Percentiles rank a stretch among this genome's conserved stretches.
These are phyloP conservation scores for Fraxinus pennsylvanica DNA, from an alignment of 257 asterid species.

Conservation along the genomic window DNA sequence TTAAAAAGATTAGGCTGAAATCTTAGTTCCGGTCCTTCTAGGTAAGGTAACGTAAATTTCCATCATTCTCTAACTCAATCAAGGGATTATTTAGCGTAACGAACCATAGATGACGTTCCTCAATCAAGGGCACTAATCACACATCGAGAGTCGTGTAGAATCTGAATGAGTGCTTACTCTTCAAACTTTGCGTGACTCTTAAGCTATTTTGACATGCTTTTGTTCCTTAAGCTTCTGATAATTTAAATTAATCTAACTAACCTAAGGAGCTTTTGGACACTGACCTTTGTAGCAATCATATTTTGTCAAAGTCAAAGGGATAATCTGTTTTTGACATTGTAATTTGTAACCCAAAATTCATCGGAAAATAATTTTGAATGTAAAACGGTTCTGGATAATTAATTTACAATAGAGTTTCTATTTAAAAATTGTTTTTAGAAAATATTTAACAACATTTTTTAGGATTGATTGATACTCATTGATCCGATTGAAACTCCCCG, in stretches of 20 bases:
- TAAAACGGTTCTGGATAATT: background rate
- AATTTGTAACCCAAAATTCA: background rate
- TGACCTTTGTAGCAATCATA: background rate
- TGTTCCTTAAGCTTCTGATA: conserved; percentile 20
- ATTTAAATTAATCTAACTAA: background rate
- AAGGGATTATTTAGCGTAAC: conserved; percentile 70
- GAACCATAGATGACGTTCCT: conserved; percentile 53
- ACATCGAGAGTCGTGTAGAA: conserved; percentile 42
- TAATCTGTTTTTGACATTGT: too few species aligned
- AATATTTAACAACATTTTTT: too few species aligned
- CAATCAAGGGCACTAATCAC: conserved; percentile 22
- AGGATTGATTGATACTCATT: too few species aligned
- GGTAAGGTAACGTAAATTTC: conserved; percentile 37
- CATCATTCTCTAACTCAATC: conserved; percentile 36
- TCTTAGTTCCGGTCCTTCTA: conserved; percentile 21
- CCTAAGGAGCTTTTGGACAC: background rate
- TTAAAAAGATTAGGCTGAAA: background rate
- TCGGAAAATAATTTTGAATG: background rate
- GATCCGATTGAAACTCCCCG: too few species aligned
- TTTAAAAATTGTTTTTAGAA: too few species aligned
- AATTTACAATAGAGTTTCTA: too few species aligned
- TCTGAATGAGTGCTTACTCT: conserved; percentile 48
- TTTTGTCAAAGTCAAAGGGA: conserved; percentile 27
- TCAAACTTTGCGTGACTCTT: conserved; percentile 42
- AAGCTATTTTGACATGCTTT: conserved; percentile 53